Base-by-base conservation (phyloP, 2,329 filamentous ascomycete species). In the Diaporthe nobilis region DNA sequence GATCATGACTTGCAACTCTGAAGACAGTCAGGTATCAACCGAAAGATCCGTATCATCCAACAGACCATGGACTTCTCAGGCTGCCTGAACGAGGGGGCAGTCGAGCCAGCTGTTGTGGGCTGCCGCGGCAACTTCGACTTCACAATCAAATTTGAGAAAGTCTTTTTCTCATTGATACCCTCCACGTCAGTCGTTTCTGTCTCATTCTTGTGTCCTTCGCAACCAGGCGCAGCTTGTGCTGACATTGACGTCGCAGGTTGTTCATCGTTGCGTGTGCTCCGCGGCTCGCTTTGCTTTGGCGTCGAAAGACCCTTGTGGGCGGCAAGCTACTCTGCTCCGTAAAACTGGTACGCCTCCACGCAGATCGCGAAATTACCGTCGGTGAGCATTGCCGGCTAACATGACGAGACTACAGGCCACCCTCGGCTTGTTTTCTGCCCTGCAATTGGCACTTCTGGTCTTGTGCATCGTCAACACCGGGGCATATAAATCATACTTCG, bases 61-160 rank as follows among this genome's bases (percentile, higher is more conserved):
- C 2, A 13, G 1, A 22, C 3, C 4, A 63, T 63, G 58, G 58
- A 63, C 13, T 63, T 63, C n/a, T 28, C 58, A 1, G 58, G 58
- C 25, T 71, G 68, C 25, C 25, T 34, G 39, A 34, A 71, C 10
- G 68, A 71, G 25, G 68, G 4, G 7, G 39, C 28, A 13, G 5
- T 71, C 53, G 53, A 47, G n/a, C 68, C 68, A 5, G 28, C 7
- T 6, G 68, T 49, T 28, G 13, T 10, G 10, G 68, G 68, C 68
- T 71, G 68, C 72, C 85, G 87, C 9, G 84, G 81, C 63, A 84
- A 87, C 73, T 89, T 89, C 73, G 88, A 89, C 78, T 88, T 89
- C 71, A 89, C 88, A 0, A 80, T 89, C 65, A 84, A 82, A 42
- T 89, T 90, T 72, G 87, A 89, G 79, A 82, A 85, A 28, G 81